Base-by-base conservation (phyloP, 495 filamentous ascomycete species). In the Aspergillus mulundensis region DNA sequence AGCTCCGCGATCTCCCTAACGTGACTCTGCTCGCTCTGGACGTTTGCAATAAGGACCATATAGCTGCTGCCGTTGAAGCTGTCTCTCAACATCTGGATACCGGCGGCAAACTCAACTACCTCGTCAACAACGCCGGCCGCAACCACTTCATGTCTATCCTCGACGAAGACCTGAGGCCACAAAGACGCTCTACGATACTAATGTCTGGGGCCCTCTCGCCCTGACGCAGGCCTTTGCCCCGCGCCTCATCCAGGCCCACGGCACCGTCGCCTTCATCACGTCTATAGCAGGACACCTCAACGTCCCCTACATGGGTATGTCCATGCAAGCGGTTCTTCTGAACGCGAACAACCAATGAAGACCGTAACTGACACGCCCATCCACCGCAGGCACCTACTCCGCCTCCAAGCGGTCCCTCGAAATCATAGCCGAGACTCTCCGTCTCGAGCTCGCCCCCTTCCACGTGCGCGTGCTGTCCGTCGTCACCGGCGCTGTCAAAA, bases 121-220 rank as follows among this genome's bases (percentile, higher is more conserved):
- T 81, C 0, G 66, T 79, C 53, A 77, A 72, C 59, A 79, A 77
- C 56, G 76, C 77, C 18, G 72, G 70, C 21, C 57, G 53, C 12
- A 64, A 50, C 18, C 58, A 46, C 38, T 54, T 62, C 7, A 59
- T 69, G 50, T 76, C 76, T 4, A 40, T 70, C 0, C 49, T 74
- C 7, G 71, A 80, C 48, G 43, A 61, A 8, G 59, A 67, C 8
- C 51, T 77, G 61, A 59, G 10, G 64, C 65, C 14, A 71, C 69
- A 7, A 71, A 65, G 42, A 54, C 60, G 55, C 59, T 78, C n/a
- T 79, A 72, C 58, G 76, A 79, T 40, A 56, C 70, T 5, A 81
- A 81, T 53, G 60, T 77, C 40, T 75, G 64, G 60, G 66, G 66
- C 1, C 38, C 61, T 5, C 21, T 81, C 24, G 62, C 63, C 12